Conservation (phyloP, 345 rosid genomes). For the Arabis hirsuta region DNA sequence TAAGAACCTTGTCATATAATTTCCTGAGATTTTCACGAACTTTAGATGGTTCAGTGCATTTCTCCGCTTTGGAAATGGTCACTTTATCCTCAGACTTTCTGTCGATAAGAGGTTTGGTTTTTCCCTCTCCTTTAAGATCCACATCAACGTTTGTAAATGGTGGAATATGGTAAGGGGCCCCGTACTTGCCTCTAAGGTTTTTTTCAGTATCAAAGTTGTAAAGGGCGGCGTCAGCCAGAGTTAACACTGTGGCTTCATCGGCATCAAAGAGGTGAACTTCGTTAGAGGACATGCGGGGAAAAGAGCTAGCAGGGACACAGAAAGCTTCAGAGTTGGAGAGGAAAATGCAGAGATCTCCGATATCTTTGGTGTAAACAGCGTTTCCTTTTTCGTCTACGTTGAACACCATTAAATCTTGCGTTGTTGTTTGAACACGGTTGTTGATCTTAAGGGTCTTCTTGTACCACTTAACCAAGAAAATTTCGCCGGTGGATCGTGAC, state of each 20-base stretch:
- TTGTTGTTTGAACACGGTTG: background rate
- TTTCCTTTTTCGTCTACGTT: too few species aligned
- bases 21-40: conserved; percentile 55
- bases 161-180: background rate
- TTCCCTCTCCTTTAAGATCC: conserved; percentile 5
- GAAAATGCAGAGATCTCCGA: background rate
- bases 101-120: conserved; percentile 7
- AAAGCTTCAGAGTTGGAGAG: background rate
- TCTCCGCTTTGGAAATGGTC: conserved; percentile 29
- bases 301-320: background rate
- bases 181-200: too few species aligned
- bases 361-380: too few species aligned
- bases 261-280: background rate
- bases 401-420: conserved; percentile 25
- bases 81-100: conserved; percentile 18
- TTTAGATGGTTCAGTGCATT: conserved; percentile 21
- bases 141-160: conserved; percentile 8
- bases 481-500: background rate
- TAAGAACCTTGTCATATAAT: conserved; percentile 62
- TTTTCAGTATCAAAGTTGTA: background rate
- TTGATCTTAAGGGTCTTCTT: background rate
- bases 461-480: background rate
- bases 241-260: background rate
- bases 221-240: background rate
- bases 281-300: background rate